A percentile compares a stretch with the other conserved stretches of the same genome.
Evolutionary conservation across 2,329 filamentous ascomycete genomes (phyloP).

Genomic region (Cladosporium sphaerospermum): DNA sequence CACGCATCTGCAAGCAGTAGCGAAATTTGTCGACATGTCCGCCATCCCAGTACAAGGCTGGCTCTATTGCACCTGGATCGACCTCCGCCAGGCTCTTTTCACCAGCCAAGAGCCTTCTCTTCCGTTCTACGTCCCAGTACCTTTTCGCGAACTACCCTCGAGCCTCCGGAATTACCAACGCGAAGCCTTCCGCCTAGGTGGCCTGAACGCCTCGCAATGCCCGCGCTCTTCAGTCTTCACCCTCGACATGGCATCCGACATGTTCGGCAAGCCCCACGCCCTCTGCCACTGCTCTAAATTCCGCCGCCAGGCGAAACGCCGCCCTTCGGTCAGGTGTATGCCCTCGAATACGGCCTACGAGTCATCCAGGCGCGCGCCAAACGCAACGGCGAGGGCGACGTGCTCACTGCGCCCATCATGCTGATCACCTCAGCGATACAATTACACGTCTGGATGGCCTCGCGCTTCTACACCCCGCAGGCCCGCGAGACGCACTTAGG

Average conservation of each 20-base stretch:
- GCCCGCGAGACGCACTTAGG: slow-evolving; percentile 4
- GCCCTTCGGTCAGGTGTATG: slow-evolving; percentile 7
- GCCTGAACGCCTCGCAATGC: slow-evolving; percentile 2
- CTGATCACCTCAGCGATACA: slow-evolving; percentile 7
- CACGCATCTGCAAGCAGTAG: slow-evolving; percentile 1
- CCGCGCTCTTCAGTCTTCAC: slow-evolving; percentile 4
- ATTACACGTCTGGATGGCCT: slow-evolving; percentile 8
- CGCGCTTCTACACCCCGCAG: slow-evolving; percentile 9
- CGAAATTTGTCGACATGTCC: slow-evolving; percentile 2
- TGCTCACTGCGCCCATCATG: slow-evolving; percentile 1
- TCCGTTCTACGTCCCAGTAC: not conserved
- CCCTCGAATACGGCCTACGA: slow-evolving; percentile 5
- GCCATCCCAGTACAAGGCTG: not conserved
- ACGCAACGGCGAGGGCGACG: slow-evolving; percentile 1
- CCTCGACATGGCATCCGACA: slow-evolving; percentile 6
- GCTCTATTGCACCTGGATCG: slow-evolving; percentile 3
- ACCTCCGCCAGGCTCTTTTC: slow-evolving; percentile 7
- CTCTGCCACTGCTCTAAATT: slow-evolving; percentile 5
- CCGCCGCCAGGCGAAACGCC: not conserved
- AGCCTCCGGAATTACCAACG: not conserved
- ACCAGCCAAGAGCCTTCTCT: not conserved
- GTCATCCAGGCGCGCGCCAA: slow-evolving; percentile 4
- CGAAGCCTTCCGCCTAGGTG: slow-evolving; percentile 2
- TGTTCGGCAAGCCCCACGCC: slow-evolving; percentile 8
- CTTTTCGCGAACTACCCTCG: slow-evolving; percentile 1